Conservation (phyloP, 768 basidiomycete species). For the Xerocomus potaroensis region DNA sequence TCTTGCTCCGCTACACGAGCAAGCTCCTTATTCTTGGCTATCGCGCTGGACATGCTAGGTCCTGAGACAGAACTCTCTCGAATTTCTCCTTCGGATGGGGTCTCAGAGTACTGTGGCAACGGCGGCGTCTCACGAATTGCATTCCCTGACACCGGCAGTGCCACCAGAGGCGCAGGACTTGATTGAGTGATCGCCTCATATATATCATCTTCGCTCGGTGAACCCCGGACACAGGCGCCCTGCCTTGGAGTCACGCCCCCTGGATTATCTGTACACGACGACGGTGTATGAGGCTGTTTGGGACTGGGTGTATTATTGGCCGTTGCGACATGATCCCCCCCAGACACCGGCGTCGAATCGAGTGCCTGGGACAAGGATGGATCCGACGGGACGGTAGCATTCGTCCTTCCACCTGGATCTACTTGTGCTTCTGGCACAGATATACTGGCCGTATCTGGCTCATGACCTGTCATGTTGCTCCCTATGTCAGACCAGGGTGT, state of each 20-base stretch:
- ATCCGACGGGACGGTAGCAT: background rate
- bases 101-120: constrained; percentile 5
- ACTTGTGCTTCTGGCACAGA: constrained; percentile 7
- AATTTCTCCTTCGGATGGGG: constrained; percentile 6
- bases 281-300: background rate
- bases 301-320: background rate
- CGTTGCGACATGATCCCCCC: background rate
- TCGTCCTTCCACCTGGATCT: constrained; percentile 21
- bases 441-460: background rate
- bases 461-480: background rate
- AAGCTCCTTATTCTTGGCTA: constrained; percentile 20
- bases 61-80: background rate
- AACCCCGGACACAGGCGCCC: constrained; percentile 2
- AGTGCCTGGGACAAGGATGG: constrained; percentile 2
- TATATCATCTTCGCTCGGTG: background rate
- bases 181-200: background rate
- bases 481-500: constrained; percentile 16
- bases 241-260: constrained; percentile 18
- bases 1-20: constrained; percentile 30
- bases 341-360: constrained; percentile 4
- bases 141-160: background rate
- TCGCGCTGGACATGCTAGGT: background rate
- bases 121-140: constrained; percentile 9
- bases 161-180: background rate
- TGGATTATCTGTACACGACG: constrained; percentile 3